A percentile compares a stretch with the other conserved stretches of the same genome.
These are phyloP conservation scores for Pyricularia grisea DNA, from an alignment of 2,329 filamentous ascomycete species.

Conservation along the genomic window DNA sequence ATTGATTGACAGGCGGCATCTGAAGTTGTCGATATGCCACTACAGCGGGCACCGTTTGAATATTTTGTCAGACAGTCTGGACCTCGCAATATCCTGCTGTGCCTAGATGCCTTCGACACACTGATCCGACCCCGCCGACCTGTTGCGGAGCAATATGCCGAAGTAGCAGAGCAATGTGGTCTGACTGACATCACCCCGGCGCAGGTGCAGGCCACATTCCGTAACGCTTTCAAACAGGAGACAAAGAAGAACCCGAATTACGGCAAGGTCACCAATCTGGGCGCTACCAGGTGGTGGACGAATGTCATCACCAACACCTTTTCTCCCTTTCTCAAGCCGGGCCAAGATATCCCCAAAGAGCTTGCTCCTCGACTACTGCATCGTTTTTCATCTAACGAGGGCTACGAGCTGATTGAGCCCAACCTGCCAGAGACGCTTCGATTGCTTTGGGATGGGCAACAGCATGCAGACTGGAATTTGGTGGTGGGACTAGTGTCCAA, in stretches of 20 bases:
- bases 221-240: constrained; percentile 36
- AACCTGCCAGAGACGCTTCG: constrained; percentile 35
- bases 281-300: constrained; percentile 48
- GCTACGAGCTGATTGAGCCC: constrained; percentile 35
- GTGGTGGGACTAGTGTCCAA: constrained; percentile 52
- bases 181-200: constrained; percentile 29
- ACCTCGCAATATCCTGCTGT: constrained; percentile 39
- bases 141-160: constrained; percentile 43
- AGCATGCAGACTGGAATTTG: constrained; percentile 17
- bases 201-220: constrained; percentile 24
- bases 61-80: not conserved
- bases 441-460: constrained; percentile 16
- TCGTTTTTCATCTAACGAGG: constrained; percentile 42
- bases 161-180: constrained; percentile 40
- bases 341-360: constrained; percentile 27
- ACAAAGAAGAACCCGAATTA: constrained; percentile 45
- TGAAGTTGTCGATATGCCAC: not conserved
- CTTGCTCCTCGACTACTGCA: constrained; percentile 38
- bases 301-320: constrained; percentile 46
- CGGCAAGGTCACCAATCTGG: constrained; percentile 40
- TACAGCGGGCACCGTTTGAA: not conserved
- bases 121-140: constrained; percentile 43
- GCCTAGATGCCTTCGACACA: constrained; percentile 58
- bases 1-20: not conserved
- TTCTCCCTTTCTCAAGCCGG: constrained; percentile 22